A percentile compares a stretch with the other conserved stretches of the same genome.
Evolutionary conservation across 495 filamentous ascomycete species (phyloP).

Genomic region (Aspergillus olivimuriae): DNA sequence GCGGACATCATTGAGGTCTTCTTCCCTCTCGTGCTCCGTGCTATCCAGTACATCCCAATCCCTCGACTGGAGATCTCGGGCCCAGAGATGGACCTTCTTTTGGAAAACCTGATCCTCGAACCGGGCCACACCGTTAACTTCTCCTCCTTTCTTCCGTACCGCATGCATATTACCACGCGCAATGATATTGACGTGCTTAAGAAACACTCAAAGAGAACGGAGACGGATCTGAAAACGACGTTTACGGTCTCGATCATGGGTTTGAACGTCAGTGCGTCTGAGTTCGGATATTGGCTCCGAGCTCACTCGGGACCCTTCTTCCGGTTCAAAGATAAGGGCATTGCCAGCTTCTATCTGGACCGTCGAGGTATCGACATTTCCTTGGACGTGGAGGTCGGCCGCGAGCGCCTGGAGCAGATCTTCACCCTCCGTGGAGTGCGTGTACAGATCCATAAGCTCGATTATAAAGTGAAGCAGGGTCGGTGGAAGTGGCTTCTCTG

Average conservation of each 20-base stretch:
- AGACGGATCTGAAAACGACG: constrained; percentile 57
- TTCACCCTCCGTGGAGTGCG: constrained; percentile 67
- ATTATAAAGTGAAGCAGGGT: constrained; percentile 67
- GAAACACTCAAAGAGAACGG: constrained; percentile 61
- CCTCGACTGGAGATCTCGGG: constrained; percentile 78
- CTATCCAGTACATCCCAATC: constrained; percentile 80
- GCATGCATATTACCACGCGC: constrained; percentile 70
- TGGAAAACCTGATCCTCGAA: constrained; percentile 88
- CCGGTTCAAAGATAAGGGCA: constrained; percentile 70
- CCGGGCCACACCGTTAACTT: constrained; percentile 79
- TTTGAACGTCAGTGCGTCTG: constrained; percentile 72
- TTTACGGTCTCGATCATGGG: constrained; percentile 74
- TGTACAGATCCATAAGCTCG: constrained; percentile 80
- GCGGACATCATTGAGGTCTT: constrained; percentile 70
- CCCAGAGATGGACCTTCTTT: constrained; percentile 73
- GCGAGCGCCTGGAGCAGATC: constrained; percentile 68
- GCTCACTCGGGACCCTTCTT: constrained; percentile 62
- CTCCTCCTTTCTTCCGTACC: constrained; percentile 84
- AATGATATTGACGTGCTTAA: constrained; percentile 84
- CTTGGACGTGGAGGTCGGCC: constrained; percentile 72
- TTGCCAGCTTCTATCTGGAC: constrained; percentile 79
- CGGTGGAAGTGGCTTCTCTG: constrained; percentile 72
- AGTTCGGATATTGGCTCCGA: constrained; percentile 74
- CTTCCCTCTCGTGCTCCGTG: constrained; percentile 67
- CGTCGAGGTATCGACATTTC: constrained; percentile 80